Evolutionary conservation across 805 yeast genomes (phyloP), one percentile per base, ranked within the genome.

Genomic region (Candida lessepsii): DNA sequence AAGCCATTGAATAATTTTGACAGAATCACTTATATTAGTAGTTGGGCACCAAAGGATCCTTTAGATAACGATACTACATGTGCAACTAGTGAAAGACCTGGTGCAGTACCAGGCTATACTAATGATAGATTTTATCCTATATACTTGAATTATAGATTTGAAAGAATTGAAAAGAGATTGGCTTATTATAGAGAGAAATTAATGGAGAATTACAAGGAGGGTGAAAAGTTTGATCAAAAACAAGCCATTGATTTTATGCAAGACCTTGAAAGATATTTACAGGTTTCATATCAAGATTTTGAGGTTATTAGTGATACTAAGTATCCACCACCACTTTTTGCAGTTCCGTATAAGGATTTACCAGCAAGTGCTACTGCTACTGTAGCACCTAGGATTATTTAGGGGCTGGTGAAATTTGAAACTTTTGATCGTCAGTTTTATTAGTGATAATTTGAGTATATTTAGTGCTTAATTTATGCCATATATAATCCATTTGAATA

Each of bases 1-100:
- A 49, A 49, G 26, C 58, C 58, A 9, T 35, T 48, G 20, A 46
- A 59, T 26, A 58, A 60, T 39, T 51, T 49, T 18, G 75, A 70
- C 40, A 60, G 76, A 56, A 67, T 71, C 44, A 67, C 73, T 5
- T 53, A 64, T 9, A 71, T 71, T 31, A 63, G 65, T 16, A 59
- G 68, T n/a, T 68, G 60, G 49, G 60, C 68, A 48, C 72, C 76
- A 19, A 58, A 56, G 34, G 63, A 66, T 44, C 61, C 68, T 20
- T 47, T 54, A 40, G 39, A 50, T 30, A 62, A 61, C 25, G 71
- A 69, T 29, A 53, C 50, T 29, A 60, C 70, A 13, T 70, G 67
- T 26, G 55, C 67, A 31, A 54, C 61, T 19, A 63, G 73, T 6
- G 66, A 63, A 32, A 70, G 65, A 51, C 76, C 75, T 2, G 53